Conservation (phyloP, 2,329 filamentous ascomycete genomes). For the Fusarium globosum region DNA sequence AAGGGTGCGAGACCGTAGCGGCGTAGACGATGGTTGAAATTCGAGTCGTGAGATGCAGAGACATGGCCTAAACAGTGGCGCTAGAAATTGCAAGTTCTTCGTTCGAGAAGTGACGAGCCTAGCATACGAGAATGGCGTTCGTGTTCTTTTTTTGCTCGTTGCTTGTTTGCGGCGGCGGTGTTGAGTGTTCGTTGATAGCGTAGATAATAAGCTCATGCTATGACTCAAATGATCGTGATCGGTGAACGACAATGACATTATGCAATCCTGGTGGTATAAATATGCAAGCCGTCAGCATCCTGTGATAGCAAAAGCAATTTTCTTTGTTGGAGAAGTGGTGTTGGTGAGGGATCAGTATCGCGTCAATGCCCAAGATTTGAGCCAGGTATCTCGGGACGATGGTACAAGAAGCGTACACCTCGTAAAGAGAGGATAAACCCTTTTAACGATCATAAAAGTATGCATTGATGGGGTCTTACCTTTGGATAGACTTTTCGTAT, state of each 20-base stretch:
- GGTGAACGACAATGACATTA: rapidly evolving
- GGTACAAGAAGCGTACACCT: neutral
- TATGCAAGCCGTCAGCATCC: rapidly evolving
- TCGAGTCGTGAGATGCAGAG: neutral
- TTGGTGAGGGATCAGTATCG: neutral
- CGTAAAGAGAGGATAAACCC: rapidly evolving
- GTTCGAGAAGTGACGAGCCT: neutral
- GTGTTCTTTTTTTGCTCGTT: neutral
- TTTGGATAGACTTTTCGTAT: rapidly evolving
- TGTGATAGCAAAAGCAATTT: rapidly evolving
- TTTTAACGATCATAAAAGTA: rapidly evolving
- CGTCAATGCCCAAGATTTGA: neutral
- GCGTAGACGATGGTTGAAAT: neutral
- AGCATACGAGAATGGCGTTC: neutral
- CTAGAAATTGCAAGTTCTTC: neutral
- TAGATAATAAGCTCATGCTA: constrained; percentile 29
- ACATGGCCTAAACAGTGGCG: neutral
- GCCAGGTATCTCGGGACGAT: neutral
- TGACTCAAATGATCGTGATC: neutral
- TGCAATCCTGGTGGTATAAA: neutral
- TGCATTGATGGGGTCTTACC: neutral
- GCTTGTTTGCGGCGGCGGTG: neutral
- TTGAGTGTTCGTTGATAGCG: neutral
- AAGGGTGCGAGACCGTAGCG: neutral
- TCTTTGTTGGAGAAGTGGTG: neutral